Conservation (phyloP, 1,284 basidiomycete genomes). For the Malassezia nana region DNA sequence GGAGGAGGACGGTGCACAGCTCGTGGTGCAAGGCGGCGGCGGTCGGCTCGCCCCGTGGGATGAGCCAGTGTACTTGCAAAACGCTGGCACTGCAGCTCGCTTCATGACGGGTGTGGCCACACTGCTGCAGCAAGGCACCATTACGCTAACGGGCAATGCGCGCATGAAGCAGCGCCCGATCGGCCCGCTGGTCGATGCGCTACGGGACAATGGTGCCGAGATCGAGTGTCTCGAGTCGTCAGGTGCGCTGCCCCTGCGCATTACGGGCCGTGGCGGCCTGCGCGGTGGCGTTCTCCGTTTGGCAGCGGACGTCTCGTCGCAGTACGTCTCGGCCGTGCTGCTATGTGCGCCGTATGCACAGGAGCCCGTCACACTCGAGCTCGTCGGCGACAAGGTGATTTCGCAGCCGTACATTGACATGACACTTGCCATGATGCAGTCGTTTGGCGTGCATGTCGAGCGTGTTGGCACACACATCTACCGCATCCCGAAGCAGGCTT, state of each 20-base stretch:
- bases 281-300: conserved; percentile 74
- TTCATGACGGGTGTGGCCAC: conserved; percentile 95
- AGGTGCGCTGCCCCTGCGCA: conserved; percentile 80
- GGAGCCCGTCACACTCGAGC: conserved; percentile 71
- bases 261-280: conserved; percentile 57
- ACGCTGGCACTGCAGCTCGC: conserved; percentile 93
- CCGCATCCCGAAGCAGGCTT: conserved; percentile 71
- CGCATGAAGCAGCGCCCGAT: conserved; percentile 96
- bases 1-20: conserved; percentile 86
- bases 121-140: conserved; percentile 49
- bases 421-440: conserved; percentile 95
- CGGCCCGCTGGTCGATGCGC: conserved; percentile 86
- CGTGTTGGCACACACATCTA: conserved; percentile 63
- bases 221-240: conserved; percentile 69
- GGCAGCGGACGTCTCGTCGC: conserved; percentile 86
- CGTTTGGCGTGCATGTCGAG: conserved; percentile 75
- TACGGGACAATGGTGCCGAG: conserved; percentile 67
- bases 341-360: conserved; percentile 88
- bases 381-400: conserved; percentile 86
- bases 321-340: conserved; percentile 95
- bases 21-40: conserved; percentile 78
- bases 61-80: conserved; percentile 88
- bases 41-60: conserved; percentile 59
- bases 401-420: conserved; percentile 99
- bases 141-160: conserved; percentile 80